Conservation (phyloP, 2,329 filamentous ascomycete species). For the Corinectria fuckeliana region DNA sequence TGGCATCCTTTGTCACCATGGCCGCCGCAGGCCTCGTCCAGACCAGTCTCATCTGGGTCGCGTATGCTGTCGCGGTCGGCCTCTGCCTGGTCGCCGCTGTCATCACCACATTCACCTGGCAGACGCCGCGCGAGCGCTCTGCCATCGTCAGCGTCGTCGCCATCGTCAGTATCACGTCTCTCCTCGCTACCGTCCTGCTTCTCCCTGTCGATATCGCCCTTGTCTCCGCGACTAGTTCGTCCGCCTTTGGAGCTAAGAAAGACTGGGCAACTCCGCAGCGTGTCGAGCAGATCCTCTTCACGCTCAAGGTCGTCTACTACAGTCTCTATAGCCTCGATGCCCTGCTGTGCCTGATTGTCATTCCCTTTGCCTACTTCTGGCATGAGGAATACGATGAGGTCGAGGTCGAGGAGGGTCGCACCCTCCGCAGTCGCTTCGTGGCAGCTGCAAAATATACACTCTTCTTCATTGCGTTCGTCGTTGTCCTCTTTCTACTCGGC, state of each 20-base stretch:
- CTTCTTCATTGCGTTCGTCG: slow-evolving; percentile 79
- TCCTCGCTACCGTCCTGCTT: slow-evolving; percentile 90
- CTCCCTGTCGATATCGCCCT: slow-evolving; percentile 95
- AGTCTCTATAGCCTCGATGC: slow-evolving; percentile 90
- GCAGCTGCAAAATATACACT: slow-evolving; percentile 91
- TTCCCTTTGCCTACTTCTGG: slow-evolving; percentile 98
- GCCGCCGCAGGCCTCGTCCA: slow-evolving; percentile 71
- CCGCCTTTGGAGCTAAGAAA: slow-evolving; percentile 81
- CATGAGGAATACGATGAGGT: slow-evolving; percentile 97
- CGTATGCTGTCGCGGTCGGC: slow-evolving; percentile 83
- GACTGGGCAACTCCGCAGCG: slow-evolving; percentile 89
- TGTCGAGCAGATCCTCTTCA: slow-evolving; percentile 78
- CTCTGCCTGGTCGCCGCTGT: slow-evolving; percentile 78
- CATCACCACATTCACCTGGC: slow-evolving; percentile 91
- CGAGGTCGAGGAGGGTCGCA: slow-evolving; percentile 80
- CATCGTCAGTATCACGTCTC: slow-evolving; percentile 83
- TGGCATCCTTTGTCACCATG: slow-evolving; percentile 37
- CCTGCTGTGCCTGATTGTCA: slow-evolving; percentile 83
- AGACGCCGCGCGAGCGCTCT: slow-evolving; percentile 86
- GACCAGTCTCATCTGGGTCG: slow-evolving; percentile 91
- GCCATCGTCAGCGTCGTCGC: slow-evolving; percentile 81
- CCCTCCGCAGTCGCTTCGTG: slow-evolving; percentile 73
- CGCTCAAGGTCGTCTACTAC: slow-evolving; percentile 91
- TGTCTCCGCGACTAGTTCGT: slow-evolving; percentile 84
- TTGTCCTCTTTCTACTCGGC: slow-evolving; percentile 86